Conservation (phyloP, 2,329 filamentous ascomycete species). For the Aspergillus arachidicola region DNA sequence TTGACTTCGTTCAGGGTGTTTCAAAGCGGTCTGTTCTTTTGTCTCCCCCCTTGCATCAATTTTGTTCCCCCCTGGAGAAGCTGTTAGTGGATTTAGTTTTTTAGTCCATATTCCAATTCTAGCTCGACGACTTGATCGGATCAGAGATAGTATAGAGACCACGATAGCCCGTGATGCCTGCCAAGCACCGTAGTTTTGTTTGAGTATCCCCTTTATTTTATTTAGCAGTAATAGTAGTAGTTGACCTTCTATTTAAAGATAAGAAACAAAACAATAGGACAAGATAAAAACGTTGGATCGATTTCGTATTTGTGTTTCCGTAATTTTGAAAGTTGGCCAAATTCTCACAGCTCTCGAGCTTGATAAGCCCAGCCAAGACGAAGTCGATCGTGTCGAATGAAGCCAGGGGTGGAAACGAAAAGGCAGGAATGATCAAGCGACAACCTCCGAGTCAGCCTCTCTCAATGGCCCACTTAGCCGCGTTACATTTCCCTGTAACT, state of each 20-base stretch:
- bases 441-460: not conserved
- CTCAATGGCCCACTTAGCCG: conserved; percentile 11
- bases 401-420: not conserved
- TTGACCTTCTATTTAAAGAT: no score
- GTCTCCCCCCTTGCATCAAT: conserved; percentile 1
- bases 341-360: not conserved
- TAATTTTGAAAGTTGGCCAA: not conserved
- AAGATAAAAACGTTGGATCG: no score
- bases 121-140: not conserved
- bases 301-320: no score
- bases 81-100: not conserved
- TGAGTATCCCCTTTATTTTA: not conserved
- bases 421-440: not conserved
- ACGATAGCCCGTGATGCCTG: not conserved
- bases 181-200: not conserved
- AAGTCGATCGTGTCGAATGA: not conserved
- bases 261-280: no score
- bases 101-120: not conserved
- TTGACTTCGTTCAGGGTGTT: conserved; percentile 4
- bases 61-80: not conserved
- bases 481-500: conserved; percentile 5
- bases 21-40: not conserved
- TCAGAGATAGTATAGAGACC: not conserved
- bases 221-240: no score
- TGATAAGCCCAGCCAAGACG: not conserved